Evolutionary conservation across 495 filamentous ascomycete genomes (phyloP), one percentile per base, ranked within the genome.

Genomic region (Aspergillus campestris): DNA sequence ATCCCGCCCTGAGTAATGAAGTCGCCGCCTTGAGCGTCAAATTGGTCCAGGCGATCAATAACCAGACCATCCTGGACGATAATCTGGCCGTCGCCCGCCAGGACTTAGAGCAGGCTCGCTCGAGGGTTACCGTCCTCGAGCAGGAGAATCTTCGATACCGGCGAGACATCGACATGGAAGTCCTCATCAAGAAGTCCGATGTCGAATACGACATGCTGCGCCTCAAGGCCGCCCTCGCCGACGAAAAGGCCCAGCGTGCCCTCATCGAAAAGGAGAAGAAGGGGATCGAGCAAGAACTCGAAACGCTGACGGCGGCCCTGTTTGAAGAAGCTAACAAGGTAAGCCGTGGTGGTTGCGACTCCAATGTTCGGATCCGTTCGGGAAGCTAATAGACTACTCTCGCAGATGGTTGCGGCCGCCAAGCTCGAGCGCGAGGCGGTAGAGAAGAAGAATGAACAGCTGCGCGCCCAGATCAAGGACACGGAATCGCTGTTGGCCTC

Each of bases 251-350:
- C 33, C 71, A 75, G 54, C 73, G 82, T 43, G 66, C 64, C 3
- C 64, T 69, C 24, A 77, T 73, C 27, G 86, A 89, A 60, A 83
- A 81, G 59, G 81, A 81, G 18, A 89, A 84, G 68, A 80, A 80
- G 59, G 70, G 67, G 24, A 87, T 87, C 35, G 86, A 89, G 50
- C 73, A 77, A 48, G 92, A 98, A 65, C 70, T 98, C 29, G 92
- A 97, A 65, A 83, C 79, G 38, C 67, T 97, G 42, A 96, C 94
- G 8, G 78, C 88, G 5, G 87, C 86, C 24, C 72, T 98, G 12
- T 97, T 98, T 49, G 88, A 95, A 60, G 91, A 97, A 72, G 92
- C 92, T 30, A 95, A 98, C 61, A 78, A 77, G 74, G 83, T 86
- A 64, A 31, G 62, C 43, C 31, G 36, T 27, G 39, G 28, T 34